These are phyloP conservation scores for Aspergillus sp. DNA, from an alignment of 2,329 filamentous ascomycete genomes.

Conservation along the genomic window DNA sequence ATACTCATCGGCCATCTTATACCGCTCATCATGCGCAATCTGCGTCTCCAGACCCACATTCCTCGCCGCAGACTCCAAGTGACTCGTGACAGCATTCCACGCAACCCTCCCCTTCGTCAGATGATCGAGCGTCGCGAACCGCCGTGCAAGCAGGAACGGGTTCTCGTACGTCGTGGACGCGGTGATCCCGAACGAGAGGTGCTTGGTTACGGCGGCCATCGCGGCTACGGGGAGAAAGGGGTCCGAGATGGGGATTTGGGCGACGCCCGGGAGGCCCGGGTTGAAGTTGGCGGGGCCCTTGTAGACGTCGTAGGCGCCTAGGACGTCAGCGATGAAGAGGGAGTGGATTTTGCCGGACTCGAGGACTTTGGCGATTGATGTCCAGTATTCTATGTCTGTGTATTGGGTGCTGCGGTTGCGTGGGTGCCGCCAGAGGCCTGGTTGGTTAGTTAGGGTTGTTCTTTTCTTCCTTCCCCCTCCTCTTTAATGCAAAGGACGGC, in stretches of 20 bases:
- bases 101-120: slow-evolving; percentile 49
- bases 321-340: slow-evolving; percentile 49
- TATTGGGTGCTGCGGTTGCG: slow-evolving; percentile 33
- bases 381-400: slow-evolving; percentile 45
- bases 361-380: slow-evolving; percentile 44
- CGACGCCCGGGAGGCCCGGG: slow-evolving; percentile 36
- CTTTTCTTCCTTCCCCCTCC: no score
- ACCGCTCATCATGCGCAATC: slow-evolving; percentile 48
- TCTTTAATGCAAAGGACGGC: not conserved
- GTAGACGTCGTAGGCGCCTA: slow-evolving; percentile 46
- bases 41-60: slow-evolving; percentile 42
- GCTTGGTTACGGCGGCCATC: slow-evolving; percentile 46
- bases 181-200: slow-evolving; percentile 49
- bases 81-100: slow-evolving; percentile 52
- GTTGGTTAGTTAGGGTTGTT: not conserved
- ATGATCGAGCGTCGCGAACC: slow-evolving; percentile 54
- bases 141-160: slow-evolving; percentile 52
- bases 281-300: slow-evolving; percentile 39
- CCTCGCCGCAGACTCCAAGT: slow-evolving; percentile 43
- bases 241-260: slow-evolving; percentile 41
- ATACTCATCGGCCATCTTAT: slow-evolving; percentile 47
- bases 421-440: slow-evolving; percentile 35
- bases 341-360: slow-evolving; percentile 49
- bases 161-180: slow-evolving; percentile 54
- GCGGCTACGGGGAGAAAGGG: slow-evolving; percentile 41